phyloP scores from a whole-genome alignment of 257 asterid genomes.

The Solanum tacnaense region DNA sequence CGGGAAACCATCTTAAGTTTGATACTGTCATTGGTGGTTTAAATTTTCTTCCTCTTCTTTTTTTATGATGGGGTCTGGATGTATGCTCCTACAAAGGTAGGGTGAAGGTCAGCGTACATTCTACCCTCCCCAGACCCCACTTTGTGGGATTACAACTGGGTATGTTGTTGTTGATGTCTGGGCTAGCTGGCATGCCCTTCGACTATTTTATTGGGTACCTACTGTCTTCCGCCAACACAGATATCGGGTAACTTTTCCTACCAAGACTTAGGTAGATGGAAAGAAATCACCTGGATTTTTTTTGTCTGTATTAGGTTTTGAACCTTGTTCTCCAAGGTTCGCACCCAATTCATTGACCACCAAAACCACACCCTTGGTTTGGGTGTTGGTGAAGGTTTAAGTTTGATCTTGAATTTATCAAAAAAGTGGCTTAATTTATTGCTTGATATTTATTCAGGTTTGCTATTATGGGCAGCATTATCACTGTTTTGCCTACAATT shows the following conservation, averaged over 20 bases:
- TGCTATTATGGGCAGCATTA: constrained; percentile 93
- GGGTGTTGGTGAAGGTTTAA: not conserved
- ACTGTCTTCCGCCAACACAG: not conserved
- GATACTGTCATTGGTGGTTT: not conserved
- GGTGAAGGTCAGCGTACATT: not conserved
- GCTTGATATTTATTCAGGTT: constrained; percentile 16
- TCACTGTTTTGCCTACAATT: constrained; percentile 84
- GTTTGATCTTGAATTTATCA: not conserved
- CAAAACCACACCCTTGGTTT: not conserved
- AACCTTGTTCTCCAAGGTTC: not conserved
- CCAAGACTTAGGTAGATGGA: not conserved
- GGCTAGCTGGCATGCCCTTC: not conserved
- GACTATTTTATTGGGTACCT: not conserved
- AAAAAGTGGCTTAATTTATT: not conserved
- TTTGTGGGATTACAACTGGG: not conserved
- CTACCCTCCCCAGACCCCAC: not conserved
- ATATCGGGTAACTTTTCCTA: not conserved
- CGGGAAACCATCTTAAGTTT: not conserved
- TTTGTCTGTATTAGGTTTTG: not conserved
- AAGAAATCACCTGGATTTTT: not conserved
- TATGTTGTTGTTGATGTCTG: not conserved
- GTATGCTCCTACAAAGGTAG: not conserved
- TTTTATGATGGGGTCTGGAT: not conserved
- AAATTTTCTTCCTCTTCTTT: not conserved
- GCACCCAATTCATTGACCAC: not conserved